These are phyloP conservation scores for Penicillium ucsense DNA, from an alignment of 495 filamentous ascomycete species.

Conservation along the genomic window DNA sequence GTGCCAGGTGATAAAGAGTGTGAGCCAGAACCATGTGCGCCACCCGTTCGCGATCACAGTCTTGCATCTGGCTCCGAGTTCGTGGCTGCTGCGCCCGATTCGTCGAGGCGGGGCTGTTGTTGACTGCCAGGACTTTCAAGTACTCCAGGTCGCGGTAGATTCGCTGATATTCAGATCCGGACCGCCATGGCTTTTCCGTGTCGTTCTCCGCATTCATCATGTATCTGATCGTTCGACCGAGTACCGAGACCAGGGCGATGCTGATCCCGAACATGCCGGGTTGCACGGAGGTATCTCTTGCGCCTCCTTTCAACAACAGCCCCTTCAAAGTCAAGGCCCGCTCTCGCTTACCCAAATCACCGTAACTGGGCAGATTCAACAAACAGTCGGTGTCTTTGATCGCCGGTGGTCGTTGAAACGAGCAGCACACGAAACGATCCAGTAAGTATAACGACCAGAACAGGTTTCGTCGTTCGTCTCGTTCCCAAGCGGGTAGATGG, in stretches of 20 bases:
- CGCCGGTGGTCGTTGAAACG: constrained; percentile 16
- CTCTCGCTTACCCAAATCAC: neutral
- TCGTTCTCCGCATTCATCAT: constrained; percentile 13
- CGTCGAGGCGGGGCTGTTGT: constrained; percentile 5
- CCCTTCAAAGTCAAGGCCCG: constrained; percentile 2
- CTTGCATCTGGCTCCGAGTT: neutral
- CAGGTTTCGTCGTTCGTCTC: constrained; percentile 19
- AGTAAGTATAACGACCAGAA: constrained; percentile 29
- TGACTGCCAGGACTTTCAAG: constrained; percentile 12
- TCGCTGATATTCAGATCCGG: constrained; percentile 9
- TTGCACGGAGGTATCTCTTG: neutral
- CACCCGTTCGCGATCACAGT: constrained; percentile 10
- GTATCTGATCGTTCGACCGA: constrained; percentile 16
- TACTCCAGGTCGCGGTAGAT: constrained; percentile 15
- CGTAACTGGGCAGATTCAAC: constrained; percentile 12
- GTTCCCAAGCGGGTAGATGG: constrained; percentile 9
- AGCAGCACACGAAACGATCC: constrained; percentile 23
- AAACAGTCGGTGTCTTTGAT: constrained; percentile 16
- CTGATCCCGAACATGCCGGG: constrained; percentile 11
- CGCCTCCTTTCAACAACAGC: constrained; percentile 2
- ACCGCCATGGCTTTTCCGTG: constrained; percentile 12
- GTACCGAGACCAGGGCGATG: constrained; percentile 8
- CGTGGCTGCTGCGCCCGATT: constrained; percentile 1
- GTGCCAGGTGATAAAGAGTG: constrained; percentile 16
- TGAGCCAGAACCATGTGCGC: constrained; percentile 18